Evolutionary conservation across 2,329 filamentous ascomycete species (phyloP).

Genomic region (Pseudovirgaria hyperparasitica): DNA sequence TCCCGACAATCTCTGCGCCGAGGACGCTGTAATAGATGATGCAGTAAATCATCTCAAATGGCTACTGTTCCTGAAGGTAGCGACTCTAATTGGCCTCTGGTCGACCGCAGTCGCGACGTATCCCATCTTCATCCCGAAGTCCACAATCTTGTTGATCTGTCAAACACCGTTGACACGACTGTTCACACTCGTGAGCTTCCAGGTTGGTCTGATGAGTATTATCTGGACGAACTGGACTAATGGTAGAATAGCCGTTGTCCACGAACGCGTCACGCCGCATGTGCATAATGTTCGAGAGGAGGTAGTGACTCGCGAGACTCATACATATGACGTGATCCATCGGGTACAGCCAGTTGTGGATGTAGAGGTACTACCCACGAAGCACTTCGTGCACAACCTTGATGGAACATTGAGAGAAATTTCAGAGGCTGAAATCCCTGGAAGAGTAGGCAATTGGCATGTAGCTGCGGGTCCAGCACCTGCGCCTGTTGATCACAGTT

Average conservation of each 20-base stretch:
- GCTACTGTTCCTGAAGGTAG: no score
- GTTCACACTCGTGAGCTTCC: slow-evolving; percentile 26
- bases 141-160: slow-evolving; percentile 22
- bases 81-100: no score
- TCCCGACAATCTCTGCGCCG: no score
- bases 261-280: slow-evolving; percentile 33
- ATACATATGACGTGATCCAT: slow-evolving; percentile 40
- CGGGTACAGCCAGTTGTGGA: slow-evolving; percentile 41
- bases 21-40: no score
- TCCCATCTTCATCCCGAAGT: not conserved
- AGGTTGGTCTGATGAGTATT: slow-evolving; percentile 13
- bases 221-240: slow-evolving; percentile 12
- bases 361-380: slow-evolving; percentile 38
- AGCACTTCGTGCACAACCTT: slow-evolving; percentile 33
- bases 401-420: slow-evolving; percentile 30
- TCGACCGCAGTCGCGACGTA: not conserved
- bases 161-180: slow-evolving; percentile 26
- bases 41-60: no score
- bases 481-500: no score
- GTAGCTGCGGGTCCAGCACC: slow-evolving; percentile 24
- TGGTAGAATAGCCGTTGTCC: slow-evolving; percentile 32
- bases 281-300: slow-evolving; percentile 36
- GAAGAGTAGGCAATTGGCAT: slow-evolving; percentile 14
- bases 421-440: slow-evolving; percentile 28
- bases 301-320: slow-evolving; percentile 39